These are phyloP conservation scores for Lactarius pseudohatsudake DNA, from an alignment of 768 basidiomycete species.

Conservation along the genomic window DNA sequence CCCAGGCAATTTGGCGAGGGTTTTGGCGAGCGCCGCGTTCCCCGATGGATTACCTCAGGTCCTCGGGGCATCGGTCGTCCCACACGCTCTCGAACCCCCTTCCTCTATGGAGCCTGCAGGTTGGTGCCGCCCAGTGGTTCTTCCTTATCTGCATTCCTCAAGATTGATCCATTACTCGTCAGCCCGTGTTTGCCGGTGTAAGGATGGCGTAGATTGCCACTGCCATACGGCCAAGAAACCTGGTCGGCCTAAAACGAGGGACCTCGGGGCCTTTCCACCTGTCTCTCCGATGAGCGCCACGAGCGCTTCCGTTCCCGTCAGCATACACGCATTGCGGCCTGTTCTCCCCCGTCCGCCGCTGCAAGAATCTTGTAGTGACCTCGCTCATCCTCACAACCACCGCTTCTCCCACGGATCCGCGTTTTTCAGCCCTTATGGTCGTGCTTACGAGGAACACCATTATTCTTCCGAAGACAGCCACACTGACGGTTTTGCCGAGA, in stretches of 20 bases:
- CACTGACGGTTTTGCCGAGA: constrained; percentile 16
- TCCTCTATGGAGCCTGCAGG: constrained; percentile 61
- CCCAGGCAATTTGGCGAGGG: constrained; percentile 51
- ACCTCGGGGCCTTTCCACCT: constrained; percentile 1
- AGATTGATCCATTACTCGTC: background rate
- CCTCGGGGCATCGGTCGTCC: constrained; percentile 62
- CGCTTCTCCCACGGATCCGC: constrained; percentile 44
- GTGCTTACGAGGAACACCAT: constrained; percentile 55
- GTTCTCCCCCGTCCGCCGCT: constrained; percentile 61
- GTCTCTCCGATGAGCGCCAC: constrained; percentile 29
- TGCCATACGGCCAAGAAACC: constrained; percentile 21
- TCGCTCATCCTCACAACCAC: constrained; percentile 39
- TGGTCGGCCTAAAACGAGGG: constrained; percentile 13
- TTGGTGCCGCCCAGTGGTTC: constrained; percentile 1
- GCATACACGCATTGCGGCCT: constrained; percentile 48
- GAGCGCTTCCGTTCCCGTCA: constrained; percentile 12
- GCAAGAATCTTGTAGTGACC: constrained; percentile 39
- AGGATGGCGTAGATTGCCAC: constrained; percentile 18
- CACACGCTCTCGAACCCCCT: constrained; percentile 47
- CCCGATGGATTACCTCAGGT: constrained; percentile 73
- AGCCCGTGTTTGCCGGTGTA: constrained; percentile 41
- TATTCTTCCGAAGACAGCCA: constrained; percentile 37
- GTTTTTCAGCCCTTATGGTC: constrained; percentile 65
- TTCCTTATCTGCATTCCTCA: background rate
- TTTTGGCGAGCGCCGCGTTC: constrained; percentile 73